Conservation (phyloP, 2,329 filamentous ascomycete species). For the Trichoderma sp. region DNA sequence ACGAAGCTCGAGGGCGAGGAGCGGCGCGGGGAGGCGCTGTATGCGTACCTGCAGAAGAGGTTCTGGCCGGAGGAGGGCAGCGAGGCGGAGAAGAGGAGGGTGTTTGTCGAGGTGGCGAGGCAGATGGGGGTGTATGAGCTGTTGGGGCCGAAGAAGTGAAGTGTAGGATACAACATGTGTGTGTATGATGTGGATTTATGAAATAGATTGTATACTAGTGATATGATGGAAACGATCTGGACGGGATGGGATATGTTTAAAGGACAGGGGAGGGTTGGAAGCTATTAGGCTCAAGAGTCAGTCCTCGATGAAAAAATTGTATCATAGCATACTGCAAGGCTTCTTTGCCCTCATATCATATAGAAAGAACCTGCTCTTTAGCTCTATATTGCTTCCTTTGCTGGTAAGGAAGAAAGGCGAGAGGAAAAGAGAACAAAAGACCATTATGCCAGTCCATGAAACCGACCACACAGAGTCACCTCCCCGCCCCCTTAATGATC, state of each 20-base stretch:
- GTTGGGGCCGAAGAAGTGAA: slow-evolving; percentile 32
- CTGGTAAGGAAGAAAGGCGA: background rate
- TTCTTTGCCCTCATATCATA: background rate
- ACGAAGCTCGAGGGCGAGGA: slow-evolving; percentile 41
- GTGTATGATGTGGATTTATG: background rate
- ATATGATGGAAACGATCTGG: slow-evolving; percentile 13
- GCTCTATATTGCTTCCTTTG: background rate
- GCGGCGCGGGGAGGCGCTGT: slow-evolving; percentile 45
- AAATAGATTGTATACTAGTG: slow-evolving; percentile 24
- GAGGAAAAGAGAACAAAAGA: background rate
- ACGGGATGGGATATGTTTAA: slow-evolving; percentile 3
- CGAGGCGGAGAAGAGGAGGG: slow-evolving; percentile 33
- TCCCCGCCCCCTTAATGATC: slow-evolving; percentile 5
- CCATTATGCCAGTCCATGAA: background rate
- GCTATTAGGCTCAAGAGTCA: background rate
- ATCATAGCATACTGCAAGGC: slow-evolving; percentile 4
- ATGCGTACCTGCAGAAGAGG: slow-evolving; percentile 47
- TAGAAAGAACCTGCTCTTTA: background rate
- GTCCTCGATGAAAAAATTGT: background rate
- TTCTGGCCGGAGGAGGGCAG: slow-evolving; percentile 40
- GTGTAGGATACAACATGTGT: background rate
- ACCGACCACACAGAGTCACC: background rate
- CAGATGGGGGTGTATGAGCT: slow-evolving; percentile 50
- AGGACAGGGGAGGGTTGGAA: slow-evolving; percentile 8
- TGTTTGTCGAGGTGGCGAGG: slow-evolving; percentile 41